Evolutionary conservation across 768 basidiomycete genomes (phyloP).

Genomic region (Suillus clintonianus): DNA sequence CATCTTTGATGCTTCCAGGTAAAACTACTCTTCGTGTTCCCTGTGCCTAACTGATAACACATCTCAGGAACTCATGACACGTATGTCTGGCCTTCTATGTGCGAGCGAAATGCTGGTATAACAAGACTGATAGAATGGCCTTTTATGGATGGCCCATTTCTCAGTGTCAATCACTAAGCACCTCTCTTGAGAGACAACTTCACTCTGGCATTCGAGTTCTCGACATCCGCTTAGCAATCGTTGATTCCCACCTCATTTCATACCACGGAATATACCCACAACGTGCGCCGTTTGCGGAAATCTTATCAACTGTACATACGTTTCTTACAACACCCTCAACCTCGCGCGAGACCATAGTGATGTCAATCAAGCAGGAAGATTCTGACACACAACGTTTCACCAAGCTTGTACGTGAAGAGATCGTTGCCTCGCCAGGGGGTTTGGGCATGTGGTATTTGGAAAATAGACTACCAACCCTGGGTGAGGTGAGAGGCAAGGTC

Average conservation of each 20-base stretch:
- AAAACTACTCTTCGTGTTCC: conserved; percentile 27
- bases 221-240: conserved; percentile 77
- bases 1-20: conserved; percentile 80
- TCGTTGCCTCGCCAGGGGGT: conserved; percentile 51
- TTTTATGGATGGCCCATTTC: conserved; percentile 85
- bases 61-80: conserved; percentile 67
- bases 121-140: conserved; percentile 49
- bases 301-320: conserved; percentile 58
- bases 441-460: conserved; percentile 78
- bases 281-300: conserved; percentile 62
- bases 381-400: conserved; percentile 59
- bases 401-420: conserved; percentile 61
- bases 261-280: conserved; percentile 83
- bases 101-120: conserved; percentile 5
- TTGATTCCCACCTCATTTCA: conserved; percentile 63
- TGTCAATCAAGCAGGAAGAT: conserved; percentile 92
- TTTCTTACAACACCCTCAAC: conserved; percentile 65
- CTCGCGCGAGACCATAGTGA: conserved; percentile 72
- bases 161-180: conserved; percentile 75
- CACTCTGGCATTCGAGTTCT: conserved; percentile 76
- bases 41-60: conserved; percentile 9
- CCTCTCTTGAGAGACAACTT: conserved; percentile 69
- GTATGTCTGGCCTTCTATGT: conserved; percentile 37
- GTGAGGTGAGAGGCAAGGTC: conserved; percentile 84
- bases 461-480: conserved; percentile 77